phyloP scores from a whole-genome alignment of 2,329 filamentous ascomycete species.

The Harringtonia lauricola region DNA sequence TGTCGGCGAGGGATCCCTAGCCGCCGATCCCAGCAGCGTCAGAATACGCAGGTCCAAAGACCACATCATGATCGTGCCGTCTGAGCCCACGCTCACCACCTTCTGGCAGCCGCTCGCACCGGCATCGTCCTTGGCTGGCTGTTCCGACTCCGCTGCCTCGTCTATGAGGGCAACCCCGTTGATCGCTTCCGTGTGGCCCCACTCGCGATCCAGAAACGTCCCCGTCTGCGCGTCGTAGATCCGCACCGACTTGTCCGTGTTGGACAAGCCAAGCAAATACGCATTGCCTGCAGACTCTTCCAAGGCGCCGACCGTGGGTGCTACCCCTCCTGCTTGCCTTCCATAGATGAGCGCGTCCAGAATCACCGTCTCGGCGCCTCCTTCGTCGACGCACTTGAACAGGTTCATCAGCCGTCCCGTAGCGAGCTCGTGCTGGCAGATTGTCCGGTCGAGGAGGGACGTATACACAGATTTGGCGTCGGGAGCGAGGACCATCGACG shows the following conservation, averaged over 20 bases:
- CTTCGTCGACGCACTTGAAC: slow-evolving; percentile 77
- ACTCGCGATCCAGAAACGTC: slow-evolving; percentile 72
- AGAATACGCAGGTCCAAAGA: slow-evolving; percentile 39
- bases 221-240: slow-evolving; percentile 76
- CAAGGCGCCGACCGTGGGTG: neutral
- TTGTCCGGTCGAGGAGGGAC: slow-evolving; percentile 47
- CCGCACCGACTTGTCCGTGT: slow-evolving; percentile 89
- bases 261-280: slow-evolving; percentile 77
- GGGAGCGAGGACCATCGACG: slow-evolving; percentile 65
- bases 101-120: slow-evolving; percentile 29
- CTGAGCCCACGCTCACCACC: slow-evolving; percentile 64
- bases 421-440: slow-evolving; percentile 50
- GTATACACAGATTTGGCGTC: slow-evolving; percentile 49
- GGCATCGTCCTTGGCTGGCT: neutral
- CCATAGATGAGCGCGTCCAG: slow-evolving; percentile 65
- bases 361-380: slow-evolving; percentile 70
- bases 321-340: slow-evolving; percentile 27
- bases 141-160: slow-evolving; percentile 21
- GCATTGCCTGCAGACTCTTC: slow-evolving; percentile 46
- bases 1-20: slow-evolving; percentile 32
- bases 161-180: slow-evolving; percentile 70
- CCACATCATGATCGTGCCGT: slow-evolving; percentile 81
- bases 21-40: slow-evolving; percentile 16
- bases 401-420: slow-evolving; percentile 58
- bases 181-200: slow-evolving; percentile 90